Percentiles rank a stretch among this genome's conserved stretches.
These are phyloP conservation scores for Coemansia interrupta DNA, from an alignment of 192 early-diverging fungal species.

Conservation along the genomic window DNA sequence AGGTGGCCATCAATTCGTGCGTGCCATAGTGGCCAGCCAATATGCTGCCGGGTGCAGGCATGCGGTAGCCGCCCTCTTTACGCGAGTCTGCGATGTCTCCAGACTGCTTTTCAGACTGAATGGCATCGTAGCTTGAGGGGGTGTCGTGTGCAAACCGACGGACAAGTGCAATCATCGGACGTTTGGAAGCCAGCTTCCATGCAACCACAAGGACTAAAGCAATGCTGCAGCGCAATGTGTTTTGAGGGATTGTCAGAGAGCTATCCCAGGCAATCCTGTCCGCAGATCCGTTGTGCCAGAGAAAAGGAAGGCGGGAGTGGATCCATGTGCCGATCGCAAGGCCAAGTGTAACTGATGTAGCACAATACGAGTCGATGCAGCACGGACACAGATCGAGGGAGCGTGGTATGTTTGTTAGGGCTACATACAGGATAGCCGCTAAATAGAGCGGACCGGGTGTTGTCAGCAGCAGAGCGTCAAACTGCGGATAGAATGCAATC, in stretches of 20 bases:
- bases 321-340: slow-evolving; percentile 38
- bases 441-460: slow-evolving; percentile 42
- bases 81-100: not conserved
- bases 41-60: slow-evolving; percentile 16
- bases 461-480: slow-evolving; percentile 37
- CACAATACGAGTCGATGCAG: slow-evolving; percentile 48
- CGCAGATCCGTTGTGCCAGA: slow-evolving; percentile 22
- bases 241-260: slow-evolving; percentile 33
- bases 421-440: slow-evolving; percentile 17
- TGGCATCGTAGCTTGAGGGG: not conserved
- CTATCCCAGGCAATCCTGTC: slow-evolving; percentile 44
- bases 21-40: slow-evolving; percentile 36
- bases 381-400: slow-evolving; percentile 53
- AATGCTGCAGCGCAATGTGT: slow-evolving; percentile 31
- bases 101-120: slow-evolving; percentile 4
- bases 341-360: slow-evolving; percentile 43
- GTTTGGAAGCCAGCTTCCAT: slow-evolving; percentile 50
- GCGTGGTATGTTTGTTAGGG: slow-evolving; percentile 32
- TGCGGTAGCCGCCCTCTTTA: slow-evolving; percentile 8
- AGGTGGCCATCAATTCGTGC: slow-evolving; percentile 32
- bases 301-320: slow-evolving; percentile 37
- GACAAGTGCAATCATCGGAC: slow-evolving; percentile 16
- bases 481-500: slow-evolving; percentile 18
- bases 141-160: not conserved
- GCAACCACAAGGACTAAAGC: slow-evolving; percentile 26